phyloP scores from a whole-genome alignment of 2,329 filamentous ascomycete species.

The Aspergillus puulaauensis region DNA sequence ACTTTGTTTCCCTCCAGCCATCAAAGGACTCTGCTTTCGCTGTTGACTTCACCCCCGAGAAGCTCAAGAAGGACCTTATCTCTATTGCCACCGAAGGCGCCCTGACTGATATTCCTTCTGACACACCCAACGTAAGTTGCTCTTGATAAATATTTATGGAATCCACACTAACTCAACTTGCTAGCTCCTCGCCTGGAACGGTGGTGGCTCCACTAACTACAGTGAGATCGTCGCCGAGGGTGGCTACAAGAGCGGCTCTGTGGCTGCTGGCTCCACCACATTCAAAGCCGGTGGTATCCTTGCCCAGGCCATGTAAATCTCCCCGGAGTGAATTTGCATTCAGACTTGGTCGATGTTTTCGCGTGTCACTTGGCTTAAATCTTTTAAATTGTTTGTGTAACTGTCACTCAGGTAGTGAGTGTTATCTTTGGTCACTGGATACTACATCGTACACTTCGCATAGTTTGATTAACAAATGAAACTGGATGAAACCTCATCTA shows the following conservation, averaged over 20 bases:
- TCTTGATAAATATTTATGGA: neutral
- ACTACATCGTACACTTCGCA: conserved; percentile 2
- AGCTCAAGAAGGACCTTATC: conserved; percentile 89
- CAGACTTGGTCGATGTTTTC: neutral
- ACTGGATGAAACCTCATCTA: neutral
- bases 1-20: conserved; percentile 96
- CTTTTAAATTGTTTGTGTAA: conserved; percentile 5
- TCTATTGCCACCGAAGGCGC: conserved; percentile 75
- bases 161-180: conserved; percentile 23
- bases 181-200: conserved; percentile 93
- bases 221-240: conserved; percentile 73
- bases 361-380: conserved; percentile 1
- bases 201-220: conserved; percentile 92
- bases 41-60: conserved; percentile 84
- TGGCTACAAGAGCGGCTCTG: conserved; percentile 57
- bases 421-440: conserved; percentile 12
- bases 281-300: conserved; percentile 14
- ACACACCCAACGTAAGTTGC: conserved; percentile 74
- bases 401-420: conserved; percentile 2
- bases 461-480: conserved; percentile 1
- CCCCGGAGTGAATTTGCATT: neutral
- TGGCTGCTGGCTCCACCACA: neutral
- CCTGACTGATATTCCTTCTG: conserved; percentile 76
- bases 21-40: conserved; percentile 86
- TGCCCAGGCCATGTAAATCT: conserved; percentile 12